Percentiles rank a stretch among this genome's conserved stretches.
These are phyloP conservation scores for Phyllosticta ampelicida DNA, from an alignment of 2,329 filamentous ascomycete genomes.

Conservation along the genomic window DNA sequence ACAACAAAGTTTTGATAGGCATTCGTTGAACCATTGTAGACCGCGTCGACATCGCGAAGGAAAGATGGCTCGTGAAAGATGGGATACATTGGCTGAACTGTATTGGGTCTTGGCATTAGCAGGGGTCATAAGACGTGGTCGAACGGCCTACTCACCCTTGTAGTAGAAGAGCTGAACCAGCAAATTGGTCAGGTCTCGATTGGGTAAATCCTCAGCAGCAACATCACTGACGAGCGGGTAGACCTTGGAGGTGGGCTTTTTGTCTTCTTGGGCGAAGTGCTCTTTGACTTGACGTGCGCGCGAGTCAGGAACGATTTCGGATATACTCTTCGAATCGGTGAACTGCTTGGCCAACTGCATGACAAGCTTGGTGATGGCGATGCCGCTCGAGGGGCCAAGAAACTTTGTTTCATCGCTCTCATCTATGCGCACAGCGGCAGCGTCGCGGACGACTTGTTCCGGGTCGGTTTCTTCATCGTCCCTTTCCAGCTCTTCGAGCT, in stretches of 20 bases:
- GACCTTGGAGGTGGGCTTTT: conserved; percentile 61
- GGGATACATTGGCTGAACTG: conserved; percentile 81
- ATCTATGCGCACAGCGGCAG: conserved; percentile 73
- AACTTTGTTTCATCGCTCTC: conserved; percentile 84
- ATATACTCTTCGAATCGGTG: conserved; percentile 81
- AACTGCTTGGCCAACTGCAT: conserved; percentile 96
- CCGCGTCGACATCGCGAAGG: conserved; percentile 62
- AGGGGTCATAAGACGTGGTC: neutral
- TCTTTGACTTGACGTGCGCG: conserved; percentile 56
- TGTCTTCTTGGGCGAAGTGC: conserved; percentile 54
- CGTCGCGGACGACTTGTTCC: conserved; percentile 78
- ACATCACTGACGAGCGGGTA: conserved; percentile 85
- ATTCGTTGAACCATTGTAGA: conserved; percentile 65
- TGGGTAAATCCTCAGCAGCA: conserved; percentile 66
- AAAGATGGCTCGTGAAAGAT: conserved; percentile 77
- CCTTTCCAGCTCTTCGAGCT: conserved; percentile 68
- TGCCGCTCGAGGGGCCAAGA: conserved; percentile 86
- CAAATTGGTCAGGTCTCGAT: conserved; percentile 60
- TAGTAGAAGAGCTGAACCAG: conserved; percentile 77
- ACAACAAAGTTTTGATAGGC: conserved; percentile 80
- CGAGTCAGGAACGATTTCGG: conserved; percentile 77
- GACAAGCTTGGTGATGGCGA: conserved; percentile 85
- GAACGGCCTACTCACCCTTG: conserved; percentile 50
- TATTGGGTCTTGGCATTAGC: neutral
- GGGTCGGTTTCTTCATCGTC: conserved; percentile 59